A percentile compares a stretch with the other conserved stretches of the same genome.
Conservation (phyloP, 768 basidiomycete genomes). For the Stropharia rugosoannulata region DNA sequence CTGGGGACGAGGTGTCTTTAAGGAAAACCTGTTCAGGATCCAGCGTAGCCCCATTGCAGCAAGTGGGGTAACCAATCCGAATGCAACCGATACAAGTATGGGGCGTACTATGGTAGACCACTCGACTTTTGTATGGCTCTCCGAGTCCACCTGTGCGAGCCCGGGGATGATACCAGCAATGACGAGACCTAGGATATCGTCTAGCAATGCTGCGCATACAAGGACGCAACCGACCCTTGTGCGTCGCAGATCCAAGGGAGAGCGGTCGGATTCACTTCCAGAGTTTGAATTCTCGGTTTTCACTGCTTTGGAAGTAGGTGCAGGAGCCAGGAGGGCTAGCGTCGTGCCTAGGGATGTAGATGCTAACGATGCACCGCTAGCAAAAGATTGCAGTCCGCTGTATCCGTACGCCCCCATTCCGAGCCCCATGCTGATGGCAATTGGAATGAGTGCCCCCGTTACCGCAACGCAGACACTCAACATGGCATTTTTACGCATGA, state of each 20-base stretch:
- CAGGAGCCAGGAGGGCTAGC: conserved; percentile 51
- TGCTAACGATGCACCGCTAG: conserved; percentile 59
- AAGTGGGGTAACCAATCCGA: conserved; percentile 40
- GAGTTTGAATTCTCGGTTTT: not conserved
- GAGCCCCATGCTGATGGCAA: conserved; percentile 48
- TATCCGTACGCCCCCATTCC: conserved; percentile 45
- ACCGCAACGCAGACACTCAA: conserved; percentile 49
- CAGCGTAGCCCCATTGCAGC: conserved; percentile 19
- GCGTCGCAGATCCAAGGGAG: conserved; percentile 30
- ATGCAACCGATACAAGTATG: conserved; percentile 52
- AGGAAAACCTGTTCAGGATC: not conserved
- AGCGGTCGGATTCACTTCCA: not conserved
- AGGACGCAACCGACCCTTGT: conserved; percentile 58
- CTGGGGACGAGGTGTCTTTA: conserved; percentile 11
- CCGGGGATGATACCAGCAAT: conserved; percentile 53
- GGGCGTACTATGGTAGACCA: conserved; percentile 48
- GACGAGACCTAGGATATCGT: conserved; percentile 64
- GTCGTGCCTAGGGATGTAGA: conserved; percentile 71
- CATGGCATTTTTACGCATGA: conserved; percentile 44
- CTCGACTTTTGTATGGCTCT: conserved; percentile 5
- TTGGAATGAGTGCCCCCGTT: conserved; percentile 51
- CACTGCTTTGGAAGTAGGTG: not conserved
- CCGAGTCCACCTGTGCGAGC: conserved; percentile 24
- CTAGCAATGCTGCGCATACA: conserved; percentile 60
- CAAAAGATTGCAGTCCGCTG: conserved; percentile 47